phyloP scores from a whole-genome alignment of 768 basidiomycete genomes.

The Suillus americanus region DNA sequence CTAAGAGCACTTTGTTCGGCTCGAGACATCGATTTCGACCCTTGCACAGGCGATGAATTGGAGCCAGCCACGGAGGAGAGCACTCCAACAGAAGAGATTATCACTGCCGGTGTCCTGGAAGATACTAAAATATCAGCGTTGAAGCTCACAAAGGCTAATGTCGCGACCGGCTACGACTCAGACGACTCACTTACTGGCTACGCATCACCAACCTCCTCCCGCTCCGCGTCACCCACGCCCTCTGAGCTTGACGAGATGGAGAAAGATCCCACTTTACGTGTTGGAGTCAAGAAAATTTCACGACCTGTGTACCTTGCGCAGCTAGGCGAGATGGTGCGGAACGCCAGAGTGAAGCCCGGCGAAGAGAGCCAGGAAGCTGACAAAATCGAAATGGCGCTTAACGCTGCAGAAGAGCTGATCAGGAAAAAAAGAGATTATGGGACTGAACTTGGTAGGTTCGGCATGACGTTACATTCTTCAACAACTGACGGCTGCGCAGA shows the following conservation, averaged over 20 bases:
- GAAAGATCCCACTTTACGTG: constrained; percentile 77
- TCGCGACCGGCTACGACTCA: constrained; percentile 56
- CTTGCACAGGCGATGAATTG: constrained; percentile 18
- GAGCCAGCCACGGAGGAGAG: constrained; percentile 9
- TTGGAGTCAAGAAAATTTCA: constrained; percentile 66
- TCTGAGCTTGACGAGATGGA: constrained; percentile 82
- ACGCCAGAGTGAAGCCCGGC: constrained; percentile 47
- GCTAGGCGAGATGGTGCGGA: constrained; percentile 73
- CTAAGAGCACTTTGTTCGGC: constrained; percentile 53
- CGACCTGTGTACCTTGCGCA: constrained; percentile 91
- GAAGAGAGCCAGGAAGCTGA: constrained; percentile 70
- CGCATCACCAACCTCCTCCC: constrained; percentile 61
- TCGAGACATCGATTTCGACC: constrained; percentile 52
- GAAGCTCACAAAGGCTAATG: constrained; percentile 4
- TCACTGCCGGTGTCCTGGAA: constrained; percentile 4
- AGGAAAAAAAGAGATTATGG: constrained; percentile 84
- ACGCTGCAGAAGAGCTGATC: constrained; percentile 79
- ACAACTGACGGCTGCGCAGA: constrained; percentile 43
- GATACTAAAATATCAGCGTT: neutral
- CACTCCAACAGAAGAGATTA: constrained; percentile 10
- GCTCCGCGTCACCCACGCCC: constrained; percentile 78
- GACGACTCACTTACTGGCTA: constrained; percentile 84
- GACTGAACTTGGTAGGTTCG: constrained; percentile 70
- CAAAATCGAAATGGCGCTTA: constrained; percentile 77
- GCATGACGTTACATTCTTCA: neutral